Conservation (phyloP, 495 filamentous ascomycete genomes). For the Podospora pseudopauciseta region DNA sequence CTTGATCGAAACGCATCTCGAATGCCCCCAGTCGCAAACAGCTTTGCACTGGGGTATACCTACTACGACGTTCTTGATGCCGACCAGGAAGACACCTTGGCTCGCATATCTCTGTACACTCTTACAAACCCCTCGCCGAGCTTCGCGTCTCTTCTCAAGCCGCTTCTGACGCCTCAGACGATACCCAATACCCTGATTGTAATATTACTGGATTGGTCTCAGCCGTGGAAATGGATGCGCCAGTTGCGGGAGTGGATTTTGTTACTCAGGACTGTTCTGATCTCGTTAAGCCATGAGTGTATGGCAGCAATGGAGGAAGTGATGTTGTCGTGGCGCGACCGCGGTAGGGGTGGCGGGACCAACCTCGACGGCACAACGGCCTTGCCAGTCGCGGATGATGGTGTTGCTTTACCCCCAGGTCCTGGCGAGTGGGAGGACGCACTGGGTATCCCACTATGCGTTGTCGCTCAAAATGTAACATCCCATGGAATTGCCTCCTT, state of each 20-base stretch:
- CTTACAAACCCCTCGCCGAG: conserved; percentile 76
- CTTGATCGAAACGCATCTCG: conserved; percentile 57
- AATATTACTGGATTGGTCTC: conserved; percentile 85
- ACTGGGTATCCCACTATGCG: conserved; percentile 81
- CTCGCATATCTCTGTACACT: conserved; percentile 86
- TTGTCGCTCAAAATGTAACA: conserved; percentile 88
- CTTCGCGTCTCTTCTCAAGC: conserved; percentile 79
- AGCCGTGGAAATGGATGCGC: conserved; percentile 89
- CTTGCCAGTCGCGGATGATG: conserved; percentile 46
- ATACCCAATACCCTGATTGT: conserved; percentile 85
- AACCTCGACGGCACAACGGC: conserved; percentile 48
- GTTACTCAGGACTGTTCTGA: conserved; percentile 69
- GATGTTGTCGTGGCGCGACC: conserved; percentile 61
- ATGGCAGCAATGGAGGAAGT: conserved; percentile 81
- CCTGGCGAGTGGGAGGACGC: conserved; percentile 94
- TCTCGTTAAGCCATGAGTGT: conserved; percentile 69
- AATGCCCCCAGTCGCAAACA: conserved; percentile 81
- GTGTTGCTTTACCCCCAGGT: conserved; percentile 74
- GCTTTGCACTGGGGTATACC: conserved; percentile 90
- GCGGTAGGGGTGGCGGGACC: conserved; percentile 50
- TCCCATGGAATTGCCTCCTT: background rate
- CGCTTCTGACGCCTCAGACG: conserved; percentile 79
- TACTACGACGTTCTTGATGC: conserved; percentile 93
- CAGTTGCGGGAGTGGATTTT: conserved; percentile 85
- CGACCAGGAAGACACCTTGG: conserved; percentile 92